Base-by-base conservation (phyloP, 768 basidiomycete genomes). In the Russula sp. region DNA sequence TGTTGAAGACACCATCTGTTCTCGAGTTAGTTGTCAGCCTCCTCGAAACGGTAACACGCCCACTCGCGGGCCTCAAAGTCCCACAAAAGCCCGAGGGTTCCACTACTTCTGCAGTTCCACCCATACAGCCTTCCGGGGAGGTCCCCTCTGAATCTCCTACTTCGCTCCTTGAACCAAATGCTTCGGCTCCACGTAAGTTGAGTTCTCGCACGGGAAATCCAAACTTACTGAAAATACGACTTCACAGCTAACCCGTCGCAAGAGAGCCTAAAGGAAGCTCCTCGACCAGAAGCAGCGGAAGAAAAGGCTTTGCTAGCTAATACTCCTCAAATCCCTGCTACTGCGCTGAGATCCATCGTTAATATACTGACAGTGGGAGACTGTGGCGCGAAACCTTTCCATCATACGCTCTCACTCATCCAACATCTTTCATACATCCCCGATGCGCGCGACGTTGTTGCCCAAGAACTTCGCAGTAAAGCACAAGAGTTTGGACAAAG, bases 351-450 rank as follows among this genome's bases (percentile, higher is more conserved):
- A 42, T 83, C 94, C 42, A 93, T 98, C 64, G 94, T 97, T 72
- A 98, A 98, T 74, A 94, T 98, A 68, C 79, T 99, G 66, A 98
- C 97, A n/a, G 82, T 89, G 20, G 97, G 97, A 49, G 97, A 99
- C 77, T 98, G 96, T 71, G 94, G 94, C 27, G 91, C 89, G 48
- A 82, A 89, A 37, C 97, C 95, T n/a, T 99, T 99, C 83, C 89
- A 94, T 68, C 87, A 94, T 71, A 94, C 92, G 45, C 79, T 98
- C 48, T 81, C 87, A 18, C 82, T 98, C 39, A 98, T 99, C 61
- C 93, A 96, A 73, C 87, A 99, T 70, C 78, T 98, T 22, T 95
- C 94, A 0, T 83, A 84, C 73, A 84, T 98, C 63, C 88, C 92
- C 6, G 91, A 92, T 61, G 91, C 90, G 8, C 86, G 92, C 48